phyloP scores from a whole-genome alignment of 225 moss, liverwort and hornwort genomes.

The Antitrichia curtipendula region DNA sequence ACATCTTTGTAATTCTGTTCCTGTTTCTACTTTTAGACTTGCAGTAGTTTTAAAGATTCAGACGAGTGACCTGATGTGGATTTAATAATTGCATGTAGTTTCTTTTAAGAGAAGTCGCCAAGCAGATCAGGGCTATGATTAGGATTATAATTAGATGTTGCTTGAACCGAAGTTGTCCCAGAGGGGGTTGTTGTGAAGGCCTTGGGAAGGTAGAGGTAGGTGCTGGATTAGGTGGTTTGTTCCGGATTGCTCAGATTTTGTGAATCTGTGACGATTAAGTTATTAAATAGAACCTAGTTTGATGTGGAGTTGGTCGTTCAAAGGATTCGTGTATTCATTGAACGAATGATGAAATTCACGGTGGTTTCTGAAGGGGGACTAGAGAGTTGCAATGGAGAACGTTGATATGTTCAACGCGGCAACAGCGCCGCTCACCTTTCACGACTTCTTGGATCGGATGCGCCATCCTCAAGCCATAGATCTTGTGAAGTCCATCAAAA shows the following conservation, averaged over 20 bases:
- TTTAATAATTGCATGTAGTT: neutral
- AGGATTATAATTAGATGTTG: neutral
- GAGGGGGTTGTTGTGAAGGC: neutral
- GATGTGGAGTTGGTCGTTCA: neutral
- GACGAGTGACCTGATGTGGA: neutral
- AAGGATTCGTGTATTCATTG: neutral
- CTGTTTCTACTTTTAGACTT: neutral
- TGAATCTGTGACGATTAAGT: neutral
- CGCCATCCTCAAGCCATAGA: conserved; percentile 88
- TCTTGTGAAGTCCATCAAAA: conserved; percentile 86
- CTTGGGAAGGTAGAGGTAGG: neutral
- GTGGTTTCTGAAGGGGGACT: neutral
- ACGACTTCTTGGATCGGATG: conserved; percentile 97
- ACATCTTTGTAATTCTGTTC: neutral
- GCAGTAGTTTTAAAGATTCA: neutral
- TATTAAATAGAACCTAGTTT: neutral
- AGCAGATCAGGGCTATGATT: neutral
- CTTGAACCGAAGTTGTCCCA: neutral
- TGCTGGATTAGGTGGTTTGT: neutral
- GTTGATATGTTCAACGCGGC: conserved; percentile 82
- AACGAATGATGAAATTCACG: neutral
- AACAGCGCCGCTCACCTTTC: conserved; percentile 84
- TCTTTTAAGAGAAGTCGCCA: neutral
- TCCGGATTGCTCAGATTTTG: neutral
- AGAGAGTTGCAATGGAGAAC: conserved; percentile 62